phyloP scores from a whole-genome alignment of 192 early-diverging fungal species.

The Coemansia furcata region DNA sequence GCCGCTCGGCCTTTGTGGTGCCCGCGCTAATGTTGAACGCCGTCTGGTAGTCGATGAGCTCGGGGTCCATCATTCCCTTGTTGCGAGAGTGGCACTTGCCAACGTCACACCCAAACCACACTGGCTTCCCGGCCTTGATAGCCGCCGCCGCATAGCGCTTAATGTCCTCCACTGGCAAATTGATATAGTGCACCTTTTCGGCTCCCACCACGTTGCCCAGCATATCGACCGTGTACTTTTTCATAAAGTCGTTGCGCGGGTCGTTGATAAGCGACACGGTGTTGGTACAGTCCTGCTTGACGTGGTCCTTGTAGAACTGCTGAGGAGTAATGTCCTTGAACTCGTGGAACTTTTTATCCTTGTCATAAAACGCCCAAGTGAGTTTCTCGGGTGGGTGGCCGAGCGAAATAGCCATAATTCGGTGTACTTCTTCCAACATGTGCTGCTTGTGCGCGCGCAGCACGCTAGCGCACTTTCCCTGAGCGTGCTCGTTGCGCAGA shows the following conservation, averaged over 20 bases:
- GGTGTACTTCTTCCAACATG: constrained; percentile 67
- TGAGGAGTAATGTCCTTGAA: constrained; percentile 59
- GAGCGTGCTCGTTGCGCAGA: constrained; percentile 54
- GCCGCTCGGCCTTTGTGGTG: constrained; percentile 64
- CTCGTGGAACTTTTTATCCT: constrained; percentile 66
- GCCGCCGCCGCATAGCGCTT: constrained; percentile 61
- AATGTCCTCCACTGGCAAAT: constrained; percentile 55
- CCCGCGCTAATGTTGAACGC: constrained; percentile 63
- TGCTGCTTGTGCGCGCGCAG: constrained; percentile 57
- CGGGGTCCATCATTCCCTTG: constrained; percentile 62
- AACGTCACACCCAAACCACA: constrained; percentile 80
- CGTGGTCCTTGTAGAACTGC: constrained; percentile 60
- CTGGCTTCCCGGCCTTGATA: constrained; percentile 61
- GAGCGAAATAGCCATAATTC: constrained; percentile 66
- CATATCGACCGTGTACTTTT: constrained; percentile 68
- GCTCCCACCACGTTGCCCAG: constrained; percentile 74
- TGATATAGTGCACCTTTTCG: constrained; percentile 65
- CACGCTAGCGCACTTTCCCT: constrained; percentile 38
- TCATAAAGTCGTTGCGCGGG: constrained; percentile 63
- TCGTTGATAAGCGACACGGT: constrained; percentile 71
- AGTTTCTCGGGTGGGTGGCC: constrained; percentile 68
- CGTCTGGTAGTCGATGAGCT: constrained; percentile 62
- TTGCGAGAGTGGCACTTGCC: constrained; percentile 59
- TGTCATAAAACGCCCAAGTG: constrained; percentile 68
- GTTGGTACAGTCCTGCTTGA: constrained; percentile 58